phyloP scores from a whole-genome alignment of 371 early-diverging fungal genomes.

The Syncephalastrum racemosum region DNA sequence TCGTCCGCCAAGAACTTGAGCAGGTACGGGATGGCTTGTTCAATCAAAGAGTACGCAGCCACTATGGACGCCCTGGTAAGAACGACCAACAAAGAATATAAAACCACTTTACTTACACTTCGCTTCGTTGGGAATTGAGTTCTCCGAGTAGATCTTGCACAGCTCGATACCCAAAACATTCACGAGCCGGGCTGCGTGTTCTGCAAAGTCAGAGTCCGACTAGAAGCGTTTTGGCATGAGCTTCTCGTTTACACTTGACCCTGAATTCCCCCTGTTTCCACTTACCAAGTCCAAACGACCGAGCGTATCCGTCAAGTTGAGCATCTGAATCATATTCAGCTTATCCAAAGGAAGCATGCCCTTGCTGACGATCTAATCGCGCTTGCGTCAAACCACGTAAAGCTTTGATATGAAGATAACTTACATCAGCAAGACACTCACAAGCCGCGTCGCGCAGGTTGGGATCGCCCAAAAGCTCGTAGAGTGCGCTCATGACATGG shows the following conservation, averaged over 20 bases:
- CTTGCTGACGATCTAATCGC: slow-evolving; percentile 70
- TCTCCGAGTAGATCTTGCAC: slow-evolving; percentile 73
- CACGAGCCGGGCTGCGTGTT: slow-evolving; percentile 78
- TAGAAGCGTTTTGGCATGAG: slow-evolving; percentile 11
- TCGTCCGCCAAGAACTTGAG: slow-evolving; percentile 76
- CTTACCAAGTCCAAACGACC: slow-evolving; percentile 52
- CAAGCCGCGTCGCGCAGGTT: slow-evolving; percentile 73
- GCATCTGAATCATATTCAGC: slow-evolving; percentile 77
- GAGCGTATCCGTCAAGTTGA: slow-evolving; percentile 72
- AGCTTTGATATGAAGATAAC: slow-evolving; percentile 1
- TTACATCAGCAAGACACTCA: slow-evolving; percentile 75
- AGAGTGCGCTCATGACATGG: slow-evolving; percentile 76
- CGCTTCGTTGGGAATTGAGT: slow-evolving; percentile 36
- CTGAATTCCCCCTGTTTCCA: slow-evolving; percentile 8
- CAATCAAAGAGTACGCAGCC: slow-evolving; percentile 52
- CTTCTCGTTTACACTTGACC: not conserved
- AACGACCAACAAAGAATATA: not conserved
- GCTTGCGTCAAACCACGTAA: not conserved
- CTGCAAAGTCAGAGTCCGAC: slow-evolving; percentile 77
- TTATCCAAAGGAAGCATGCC: slow-evolving; percentile 93
- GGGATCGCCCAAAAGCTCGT: slow-evolving; percentile 62
- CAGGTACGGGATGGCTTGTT: slow-evolving; percentile 65
- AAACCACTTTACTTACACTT: slow-evolving; percentile 20
- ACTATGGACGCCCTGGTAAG: slow-evolving; percentile 2
- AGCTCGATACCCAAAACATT: slow-evolving; percentile 85